phyloP scores from a whole-genome alignment of 1,284 basidiomycete species.

The Ceratobasidium sp. region DNA sequence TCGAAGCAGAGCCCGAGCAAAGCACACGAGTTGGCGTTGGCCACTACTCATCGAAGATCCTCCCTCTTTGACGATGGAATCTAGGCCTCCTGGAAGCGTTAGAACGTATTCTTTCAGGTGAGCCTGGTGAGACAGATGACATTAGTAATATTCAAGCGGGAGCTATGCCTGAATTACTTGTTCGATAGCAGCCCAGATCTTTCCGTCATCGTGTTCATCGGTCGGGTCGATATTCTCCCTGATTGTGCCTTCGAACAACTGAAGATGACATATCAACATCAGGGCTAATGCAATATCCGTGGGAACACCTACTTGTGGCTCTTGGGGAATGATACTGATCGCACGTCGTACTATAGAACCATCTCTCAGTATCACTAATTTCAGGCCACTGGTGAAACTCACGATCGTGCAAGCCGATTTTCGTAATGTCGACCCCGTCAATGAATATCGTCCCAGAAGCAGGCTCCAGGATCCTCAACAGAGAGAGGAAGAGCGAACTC shows the following conservation, averaged over 20 bases:
- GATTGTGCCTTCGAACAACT: slow-evolving; percentile 86
- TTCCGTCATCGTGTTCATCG: slow-evolving; percentile 71
- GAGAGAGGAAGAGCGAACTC: slow-evolving; percentile 69
- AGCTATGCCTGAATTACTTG: slow-evolving; percentile 59
- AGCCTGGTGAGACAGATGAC: slow-evolving; percentile 53
- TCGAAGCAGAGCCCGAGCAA: slow-evolving; percentile 76
- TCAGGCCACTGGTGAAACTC: slow-evolving; percentile 48
- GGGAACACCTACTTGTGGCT: slow-evolving; percentile 49
- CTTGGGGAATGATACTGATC: slow-evolving; percentile 90
- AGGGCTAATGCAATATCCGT: not conserved
- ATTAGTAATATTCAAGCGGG: slow-evolving; percentile 4
- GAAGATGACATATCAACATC: slow-evolving; percentile 53
- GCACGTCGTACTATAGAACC: slow-evolving; percentile 64
- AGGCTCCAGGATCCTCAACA: slow-evolving; percentile 87
- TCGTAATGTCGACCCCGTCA: slow-evolving; percentile 83
- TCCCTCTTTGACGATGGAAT: slow-evolving; percentile 79
- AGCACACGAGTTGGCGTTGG: slow-evolving; percentile 84
- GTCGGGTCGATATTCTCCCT: slow-evolving; percentile 85
- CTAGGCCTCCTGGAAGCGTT: slow-evolving; percentile 72
- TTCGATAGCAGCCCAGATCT: slow-evolving; percentile 82
- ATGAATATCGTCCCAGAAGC: slow-evolving; percentile 78
- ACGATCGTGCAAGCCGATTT: slow-evolving; percentile 82
- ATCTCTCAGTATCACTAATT: slow-evolving; percentile 12
- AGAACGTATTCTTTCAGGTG: slow-evolving; percentile 76
- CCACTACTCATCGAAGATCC: slow-evolving; percentile 84